Evolutionary conservation across 2,329 filamentous ascomycete genomes (phyloP).

Genomic region (Ustulina deusta): DNA sequence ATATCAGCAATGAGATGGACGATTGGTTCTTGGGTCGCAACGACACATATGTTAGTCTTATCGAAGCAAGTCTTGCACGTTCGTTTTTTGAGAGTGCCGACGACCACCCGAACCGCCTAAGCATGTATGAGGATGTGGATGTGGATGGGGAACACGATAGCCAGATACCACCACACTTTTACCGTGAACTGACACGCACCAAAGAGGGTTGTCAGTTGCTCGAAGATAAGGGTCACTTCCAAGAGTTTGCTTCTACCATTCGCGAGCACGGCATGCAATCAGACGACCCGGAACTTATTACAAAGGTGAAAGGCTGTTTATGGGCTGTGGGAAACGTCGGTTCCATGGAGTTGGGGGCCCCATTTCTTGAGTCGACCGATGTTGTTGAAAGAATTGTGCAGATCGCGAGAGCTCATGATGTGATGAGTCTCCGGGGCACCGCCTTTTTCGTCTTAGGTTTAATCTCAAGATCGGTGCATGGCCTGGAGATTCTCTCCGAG

Average conservation of each 20-base stretch:
- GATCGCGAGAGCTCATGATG: constrained; percentile 88
- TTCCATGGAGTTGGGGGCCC: constrained; percentile 96
- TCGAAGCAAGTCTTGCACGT: constrained; percentile 93
- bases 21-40: constrained; percentile 99
- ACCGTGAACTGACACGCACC: constrained; percentile 92
- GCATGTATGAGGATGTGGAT: constrained; percentile 67
- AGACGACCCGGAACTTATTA: constrained; percentile 84
- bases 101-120: constrained; percentile 68
- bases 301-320: constrained; percentile 95
- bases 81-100: constrained; percentile 78
- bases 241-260: constrained; percentile 91
- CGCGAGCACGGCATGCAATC: constrained; percentile 86
- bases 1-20: constrained; percentile 99
- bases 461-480: constrained; percentile 91
- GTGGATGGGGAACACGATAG: constrained; percentile 66
- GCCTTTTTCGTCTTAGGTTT: constrained; percentile 96
- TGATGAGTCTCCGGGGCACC: constrained; percentile 93
- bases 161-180: constrained; percentile 95
- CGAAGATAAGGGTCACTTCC: constrained; percentile 93
- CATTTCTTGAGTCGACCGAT: constrained; percentile 90
- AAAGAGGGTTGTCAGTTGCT: constrained; percentile 91
- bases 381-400: constrained; percentile 88
- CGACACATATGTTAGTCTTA: constrained; percentile 92
- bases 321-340: constrained; percentile 99
- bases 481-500: constrained; percentile 89